Evolutionary conservation across 768 basidiomycete genomes (phyloP), one percentile per base, ranked within the genome.

Genomic region (Boletus rex-veris): DNA sequence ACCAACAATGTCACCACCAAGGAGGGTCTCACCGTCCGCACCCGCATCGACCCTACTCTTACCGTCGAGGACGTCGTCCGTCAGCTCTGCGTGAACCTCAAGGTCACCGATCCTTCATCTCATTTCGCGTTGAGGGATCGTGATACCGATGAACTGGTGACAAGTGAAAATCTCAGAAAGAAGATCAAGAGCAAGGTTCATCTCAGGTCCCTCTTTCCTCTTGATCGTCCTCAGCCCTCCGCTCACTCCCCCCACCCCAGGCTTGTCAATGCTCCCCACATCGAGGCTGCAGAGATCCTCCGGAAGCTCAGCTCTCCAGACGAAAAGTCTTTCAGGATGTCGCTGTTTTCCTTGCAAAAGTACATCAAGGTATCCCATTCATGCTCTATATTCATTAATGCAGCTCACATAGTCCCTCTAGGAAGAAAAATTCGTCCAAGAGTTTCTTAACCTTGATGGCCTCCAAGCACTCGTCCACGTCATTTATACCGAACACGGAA

Each of bases 51-150:
- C 66, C 87, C 88, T 15, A 85, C 89, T 6, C 76, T 92, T 30
- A 83, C 86, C 7, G 91, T 92, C 48, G 84, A 88, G 48, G 91
- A 93, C 66, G 92, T 93, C 52, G 80, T 93, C 47, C 84, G 82
- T 52, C 90, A 92, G 68, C 79, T 93, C 10, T 92, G 90, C 62
- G 72, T 85, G 59, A 92, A 85, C 71, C 75, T 96, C 59, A 85
- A 87, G 70, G 83, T 92, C 53, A 82, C 82, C 53, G 90, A 90
- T 37, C 78, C 87, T 0, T 79, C 89, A 1, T 77, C 79, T 1
- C 73, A 88, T 58, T 93, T 82, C 65, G 88, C 91, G 2, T 70
- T 96, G 54, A 79, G 92, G 61, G 91, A 94, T 66, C 71, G 71
- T 24, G 88, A 91, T 60, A 81, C 78, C 15, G 88, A 89, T 55